Evolutionary conservation across 306 rosid species (phyloP).

Genomic region (Cyclanthera cordifolia): DNA sequence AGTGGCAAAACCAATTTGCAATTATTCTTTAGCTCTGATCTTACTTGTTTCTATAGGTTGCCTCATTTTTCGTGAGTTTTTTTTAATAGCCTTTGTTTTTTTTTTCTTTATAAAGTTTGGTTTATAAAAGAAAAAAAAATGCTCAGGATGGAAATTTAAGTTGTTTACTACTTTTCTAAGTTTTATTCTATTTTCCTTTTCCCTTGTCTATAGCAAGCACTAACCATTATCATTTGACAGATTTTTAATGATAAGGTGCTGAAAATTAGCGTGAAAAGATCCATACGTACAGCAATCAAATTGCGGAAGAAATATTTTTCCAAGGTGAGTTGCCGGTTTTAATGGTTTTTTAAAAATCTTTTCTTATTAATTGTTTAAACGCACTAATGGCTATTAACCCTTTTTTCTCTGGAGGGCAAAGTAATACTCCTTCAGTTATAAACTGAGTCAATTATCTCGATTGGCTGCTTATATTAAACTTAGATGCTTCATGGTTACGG

Average conservation of each 20-base stretch:
- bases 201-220: no score
- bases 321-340: conserved; percentile 42
- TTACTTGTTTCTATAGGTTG: no score
- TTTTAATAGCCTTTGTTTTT: no score
- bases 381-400: conserved; percentile 11
- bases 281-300: conserved; percentile 60
- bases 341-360: conserved; percentile 3
- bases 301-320: conserved; percentile 73
- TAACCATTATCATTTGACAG: conserved; percentile 23
- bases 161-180: neutral
- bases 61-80: no score
- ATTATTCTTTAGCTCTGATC: no score
- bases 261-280: conserved; percentile 66
- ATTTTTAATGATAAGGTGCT: conserved; percentile 77
- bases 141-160: neutral
- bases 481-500: neutral
- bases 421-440: conserved; percentile 8
- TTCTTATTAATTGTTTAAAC: neutral
- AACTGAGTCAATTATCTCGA: neutral
- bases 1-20: no score
- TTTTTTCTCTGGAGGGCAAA: neutral
- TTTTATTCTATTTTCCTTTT: neutral
- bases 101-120: no score
- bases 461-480: neutral
- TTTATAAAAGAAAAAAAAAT: no score